phyloP scores from a whole-genome alignment of 2,329 filamentous ascomycete species.

The Corinectria fuckeliana region DNA sequence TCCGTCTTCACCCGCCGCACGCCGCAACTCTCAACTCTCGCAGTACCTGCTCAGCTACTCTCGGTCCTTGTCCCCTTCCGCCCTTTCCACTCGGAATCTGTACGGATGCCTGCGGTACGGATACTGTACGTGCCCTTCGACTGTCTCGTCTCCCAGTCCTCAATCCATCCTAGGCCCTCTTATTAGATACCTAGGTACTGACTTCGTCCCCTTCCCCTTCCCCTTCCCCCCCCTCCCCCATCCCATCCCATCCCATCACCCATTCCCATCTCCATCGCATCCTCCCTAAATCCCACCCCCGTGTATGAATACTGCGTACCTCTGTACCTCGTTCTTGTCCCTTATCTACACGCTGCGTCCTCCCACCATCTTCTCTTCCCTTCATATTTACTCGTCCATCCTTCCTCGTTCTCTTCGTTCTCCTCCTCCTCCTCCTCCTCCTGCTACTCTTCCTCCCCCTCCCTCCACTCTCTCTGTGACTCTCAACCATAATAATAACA shows the following conservation, averaged over 20 bases:
- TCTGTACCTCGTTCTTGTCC: neutral
- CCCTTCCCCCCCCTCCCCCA: neutral
- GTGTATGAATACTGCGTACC: slow-evolving; percentile 3
- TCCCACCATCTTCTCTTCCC: neutral
- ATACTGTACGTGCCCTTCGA: neutral
- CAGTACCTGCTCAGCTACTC: neutral
- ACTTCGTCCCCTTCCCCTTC: slow-evolving; percentile 10
- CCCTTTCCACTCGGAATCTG: no score
- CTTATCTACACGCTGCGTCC: slow-evolving; percentile 5
- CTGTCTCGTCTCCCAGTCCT: neutral
- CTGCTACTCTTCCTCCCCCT: neutral
- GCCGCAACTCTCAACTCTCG: neutral
- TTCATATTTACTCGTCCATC: neutral
- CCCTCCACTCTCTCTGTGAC: neutral
- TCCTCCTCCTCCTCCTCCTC: neutral
- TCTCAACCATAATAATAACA: neutral
- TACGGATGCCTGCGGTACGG: neutral
- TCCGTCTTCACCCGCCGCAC: slow-evolving; percentile 22
- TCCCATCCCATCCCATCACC: neutral
- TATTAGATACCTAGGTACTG: slow-evolving; percentile 9
- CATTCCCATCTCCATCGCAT: slow-evolving; percentile 10
- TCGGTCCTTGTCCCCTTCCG: neutral
- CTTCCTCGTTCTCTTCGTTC: neutral
- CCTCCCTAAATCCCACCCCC: slow-evolving; percentile 4
- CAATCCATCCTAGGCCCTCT: slow-evolving; percentile 12